phyloP scores from a whole-genome alignment of 495 filamentous ascomycete species.

The Immersiella caudata region DNA sequence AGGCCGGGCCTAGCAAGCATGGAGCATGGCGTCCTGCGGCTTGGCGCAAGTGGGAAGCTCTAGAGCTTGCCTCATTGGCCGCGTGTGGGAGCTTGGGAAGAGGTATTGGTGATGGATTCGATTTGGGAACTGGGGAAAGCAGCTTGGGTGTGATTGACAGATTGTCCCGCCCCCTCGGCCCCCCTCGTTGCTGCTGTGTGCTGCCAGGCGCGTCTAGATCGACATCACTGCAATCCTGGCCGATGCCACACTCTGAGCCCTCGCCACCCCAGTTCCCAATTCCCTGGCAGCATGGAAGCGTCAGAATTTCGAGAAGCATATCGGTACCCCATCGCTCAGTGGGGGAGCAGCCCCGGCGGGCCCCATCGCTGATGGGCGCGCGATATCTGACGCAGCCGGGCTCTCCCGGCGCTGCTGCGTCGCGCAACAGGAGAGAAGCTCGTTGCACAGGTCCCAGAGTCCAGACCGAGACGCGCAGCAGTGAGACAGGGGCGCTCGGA shows the following conservation, averaged over 20 bases:
- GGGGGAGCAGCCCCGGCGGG: background rate
- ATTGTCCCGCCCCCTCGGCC: background rate
- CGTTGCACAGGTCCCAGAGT: background rate
- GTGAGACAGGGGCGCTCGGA: slow-evolving; percentile 2
- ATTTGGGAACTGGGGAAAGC: slow-evolving; percentile 5
- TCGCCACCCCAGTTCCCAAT: slow-evolving; percentile 10
- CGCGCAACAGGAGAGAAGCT: background rate
- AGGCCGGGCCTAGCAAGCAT: slow-evolving; percentile 18
- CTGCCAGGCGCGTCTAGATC: background rate
- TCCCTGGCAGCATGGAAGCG: slow-evolving; percentile 6
- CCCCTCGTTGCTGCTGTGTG: background rate
- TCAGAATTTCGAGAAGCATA: background rate
- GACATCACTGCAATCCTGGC: background rate
- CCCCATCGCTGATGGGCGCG: background rate
- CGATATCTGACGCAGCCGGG: background rate
- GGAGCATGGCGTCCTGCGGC: slow-evolving; percentile 25
- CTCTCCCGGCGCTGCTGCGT: background rate
- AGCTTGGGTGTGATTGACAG: slow-evolving; percentile 1
- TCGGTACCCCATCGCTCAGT: background rate
- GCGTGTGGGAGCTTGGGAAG: slow-evolving; percentile 14
- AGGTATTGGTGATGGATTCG: slow-evolving; percentile 8
- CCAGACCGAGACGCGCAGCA: slow-evolving; percentile 5
- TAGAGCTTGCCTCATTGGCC: slow-evolving; percentile 14
- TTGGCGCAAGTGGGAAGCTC: slow-evolving; percentile 23
- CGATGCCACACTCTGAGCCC: background rate